Conservation (phyloP, 352 stramenopile species). For the Pythium sukuiense region DNA sequence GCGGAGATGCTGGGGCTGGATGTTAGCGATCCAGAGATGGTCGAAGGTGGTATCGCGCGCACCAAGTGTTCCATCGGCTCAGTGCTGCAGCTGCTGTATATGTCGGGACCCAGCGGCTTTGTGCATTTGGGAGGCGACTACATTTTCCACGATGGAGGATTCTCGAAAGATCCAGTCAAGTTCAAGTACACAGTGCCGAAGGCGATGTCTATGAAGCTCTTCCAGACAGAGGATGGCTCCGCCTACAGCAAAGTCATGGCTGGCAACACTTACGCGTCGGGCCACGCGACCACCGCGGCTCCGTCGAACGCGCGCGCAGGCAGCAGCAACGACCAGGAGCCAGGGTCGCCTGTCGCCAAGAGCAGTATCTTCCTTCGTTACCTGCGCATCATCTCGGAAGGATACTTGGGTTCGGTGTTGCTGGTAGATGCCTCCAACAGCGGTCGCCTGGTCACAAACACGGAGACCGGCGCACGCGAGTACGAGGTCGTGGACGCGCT, state of each 20-base stretch:
- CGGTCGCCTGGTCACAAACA: constrained; percentile 35
- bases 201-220: constrained; percentile 38
- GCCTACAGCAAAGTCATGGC: not conserved
- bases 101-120: constrained; percentile 50
- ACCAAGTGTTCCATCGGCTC: constrained; percentile 42
- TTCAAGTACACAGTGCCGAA: constrained; percentile 41
- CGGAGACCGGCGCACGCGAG: constrained; percentile 32
- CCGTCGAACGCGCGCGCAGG: no score
- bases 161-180: constrained; percentile 31
- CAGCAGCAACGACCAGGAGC: constrained; percentile 14
- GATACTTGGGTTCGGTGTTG: constrained; percentile 38
- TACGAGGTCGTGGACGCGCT: constrained; percentile 49
- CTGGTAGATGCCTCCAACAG: constrained; percentile 37
- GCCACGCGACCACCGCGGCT: not conserved
- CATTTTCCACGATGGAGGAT: constrained; percentile 48
- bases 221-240: constrained; percentile 10
- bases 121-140: constrained; percentile 49
- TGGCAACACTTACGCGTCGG: not conserved
- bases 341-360: constrained; percentile 14
- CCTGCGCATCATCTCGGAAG: constrained; percentile 36
- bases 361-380: constrained; percentile 47
- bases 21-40: constrained; percentile 28
- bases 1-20: constrained; percentile 49
- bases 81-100: constrained; percentile 47
- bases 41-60: constrained; percentile 25